Percentiles rank a stretch among this genome's conserved stretches.
These are phyloP conservation scores for Berberis vulgaris DNA, from an alignment of 164 flowering plant genomes.

Conservation along the genomic window DNA sequence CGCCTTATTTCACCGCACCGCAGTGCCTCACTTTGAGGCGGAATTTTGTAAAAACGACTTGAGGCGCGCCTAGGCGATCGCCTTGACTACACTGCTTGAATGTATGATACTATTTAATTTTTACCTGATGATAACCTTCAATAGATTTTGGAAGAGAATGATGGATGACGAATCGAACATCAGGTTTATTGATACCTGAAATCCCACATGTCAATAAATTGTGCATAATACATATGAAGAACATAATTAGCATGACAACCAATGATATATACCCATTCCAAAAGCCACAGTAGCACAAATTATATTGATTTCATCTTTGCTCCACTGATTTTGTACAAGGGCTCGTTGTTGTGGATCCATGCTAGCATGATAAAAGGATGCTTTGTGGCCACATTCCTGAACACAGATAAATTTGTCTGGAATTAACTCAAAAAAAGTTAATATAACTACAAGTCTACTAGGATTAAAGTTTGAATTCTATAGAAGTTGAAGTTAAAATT, in stretches of 20 bases:
- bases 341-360: slow-evolving; percentile 84
- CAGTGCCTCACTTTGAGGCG: too few species aligned
- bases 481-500: too few species aligned
- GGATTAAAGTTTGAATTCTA: too few species aligned
- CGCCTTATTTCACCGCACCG: too few species aligned
- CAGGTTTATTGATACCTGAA: slow-evolving; percentile 96
- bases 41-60: too few species aligned
- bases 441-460: not conserved
- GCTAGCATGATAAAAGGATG: slow-evolving; percentile 93
- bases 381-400: slow-evolving; percentile 91
- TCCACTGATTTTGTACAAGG: slow-evolving; percentile 87
- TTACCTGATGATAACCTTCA: slow-evolving; percentile 99
- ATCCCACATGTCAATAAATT: slow-evolving; percentile 13
- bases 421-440: not conserved
- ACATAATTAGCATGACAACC: slow-evolving; percentile 9
- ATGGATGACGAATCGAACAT: slow-evolving; percentile 97
- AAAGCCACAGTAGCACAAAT: slow-evolving; percentile 99
- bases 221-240: not conserved
- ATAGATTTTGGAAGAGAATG: slow-evolving; percentile 97
- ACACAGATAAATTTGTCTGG: slow-evolving; percentile 4
- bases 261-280: slow-evolving; percentile 76
- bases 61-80: too few species aligned
- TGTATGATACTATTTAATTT: too few species aligned
- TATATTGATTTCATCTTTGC: slow-evolving; percentile 91
- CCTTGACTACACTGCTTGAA: too few species aligned